Base-by-base conservation (phyloP, 179 eudicot genomes). In the Patellifolia procumbens region DNA sequence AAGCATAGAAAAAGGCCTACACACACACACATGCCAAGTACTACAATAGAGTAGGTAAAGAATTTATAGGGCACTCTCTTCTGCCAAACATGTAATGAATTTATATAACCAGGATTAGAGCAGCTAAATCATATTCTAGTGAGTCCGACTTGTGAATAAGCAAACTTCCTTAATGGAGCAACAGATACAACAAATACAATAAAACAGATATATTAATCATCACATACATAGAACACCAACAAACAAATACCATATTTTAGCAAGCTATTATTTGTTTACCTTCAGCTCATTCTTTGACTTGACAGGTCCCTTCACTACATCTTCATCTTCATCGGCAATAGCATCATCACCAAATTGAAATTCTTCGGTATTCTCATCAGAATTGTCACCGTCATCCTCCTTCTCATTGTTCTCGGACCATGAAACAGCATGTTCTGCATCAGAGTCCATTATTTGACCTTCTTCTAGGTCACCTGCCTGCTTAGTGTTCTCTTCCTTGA, bases 401-500 rank as follows among this genome's bases (percentile, higher is more conserved):
- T 79, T 77, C 43, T 71, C 85, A 22, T 59, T 70, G n/a, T 82
- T 78, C 29, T 81, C 90, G 74, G 85, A 85, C 90, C 85, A 82
- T 65, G 81, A 80, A 78, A 85, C 82, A 88, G 87, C 77, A 81
- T 86, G 84, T 45, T 86, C 90, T 60, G 48, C 85, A 76, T 88
- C 95, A 58, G 91, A 79, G 60, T 83, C 85, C 83, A 83, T 60
- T 70, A 94, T 90, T 81, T 92, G 92, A 74, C 96, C 96, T 80
- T 93, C 97, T 85, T 94, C 93, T 62, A 86, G 26, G 5, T 89
- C 95, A 37, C 70, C 77, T 66, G 78, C 71, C 71, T 66, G 81
- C 74, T 77, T 70, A 74, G 58, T 20, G 12, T 4, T 63, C 6
- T 79, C 74, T 24, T n/a, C 74, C 71, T 75, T 74, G 31, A 49